Base-by-base conservation (phyloP, 768 basidiomycete genomes). In the Tricholoma bakamatsutake region DNA sequence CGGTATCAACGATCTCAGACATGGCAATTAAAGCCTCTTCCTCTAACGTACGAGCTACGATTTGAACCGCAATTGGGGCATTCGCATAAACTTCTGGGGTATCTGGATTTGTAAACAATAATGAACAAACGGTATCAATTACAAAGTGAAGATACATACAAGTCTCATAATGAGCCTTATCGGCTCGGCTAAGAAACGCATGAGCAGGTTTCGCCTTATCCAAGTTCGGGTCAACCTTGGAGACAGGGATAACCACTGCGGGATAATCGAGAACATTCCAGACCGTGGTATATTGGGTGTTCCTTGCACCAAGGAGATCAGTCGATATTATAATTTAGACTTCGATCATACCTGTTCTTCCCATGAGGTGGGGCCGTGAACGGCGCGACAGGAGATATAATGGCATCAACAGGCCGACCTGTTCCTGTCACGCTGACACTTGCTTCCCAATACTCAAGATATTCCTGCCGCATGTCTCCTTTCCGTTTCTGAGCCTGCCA, bases 11-110 rank as follows among this genome's bases (percentile, higher is more conserved):
- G 21, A 90, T 77, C 62, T 88, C 83, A 5, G 80, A 76, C 80
- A 90, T 82, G 0, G 73, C 78, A 51, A 90, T 78, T 2, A 88
- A 79, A 0, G 82, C 88, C 61, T 91, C 89, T 61, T 91, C 90
- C 62, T 90, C 89, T 55, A 82, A 71, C 5, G 84, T 86, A 43
- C 83, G 75, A 2, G 85, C 87, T 8, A 89, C 74, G 7, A 90
- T 64, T 66, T 91, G 89, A 30, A 91, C 65, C 5, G 74, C 69
- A 15, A 90, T 72, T 0, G 89, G 88, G 0, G 82, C 83, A 54
- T 81, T 77, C 54, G 66, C 67, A 66, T 79, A 88, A 0, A 65
- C 72, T 17, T 73, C 69, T 0, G 87, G 85, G 18, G 83, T 71
- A 61, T 88, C 88, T 87, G 21, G n/a, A 11, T 27, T 45, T 27